Base-by-base conservation (phyloP, 2,329 filamentous ascomycete genomes). In the Calycina herbarum region DNA sequence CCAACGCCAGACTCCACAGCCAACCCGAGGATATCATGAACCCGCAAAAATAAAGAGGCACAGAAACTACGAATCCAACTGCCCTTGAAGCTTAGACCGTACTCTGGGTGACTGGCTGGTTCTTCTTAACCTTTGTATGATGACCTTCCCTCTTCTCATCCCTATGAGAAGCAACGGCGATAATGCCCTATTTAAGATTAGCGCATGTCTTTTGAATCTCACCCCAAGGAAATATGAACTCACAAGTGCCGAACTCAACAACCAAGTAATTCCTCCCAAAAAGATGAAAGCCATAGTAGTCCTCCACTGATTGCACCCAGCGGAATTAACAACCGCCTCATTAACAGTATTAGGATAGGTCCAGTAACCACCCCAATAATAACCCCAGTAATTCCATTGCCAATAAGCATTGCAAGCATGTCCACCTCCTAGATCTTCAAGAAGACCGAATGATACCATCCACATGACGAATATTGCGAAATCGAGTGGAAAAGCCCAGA, bases 321-420 rank as follows among this genome's bases (percentile, higher is more conserved):
- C 48, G 0, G 57, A 48, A 8, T 58, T 58, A n/a, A 56, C 45
- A 13, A 61, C 17, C 10, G 62, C 20, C 11, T 11, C 17, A 10
- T 42, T 57, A n/a, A 31, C 45, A 7, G 5, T 40, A 6, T 24
- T 8, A 2, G 62, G 62, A 33, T 45, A 42, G 13, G 8, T 51
- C 20, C 27, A 61, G 17, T 57, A 64, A 17, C 57, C 11, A 13
- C 63, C 58, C 63, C 63, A 64, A 24, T 57, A 64, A 13, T 61
- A 64, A 6, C 45, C 58, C 63, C 58, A 61, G 13, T 61, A 57
- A 13, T 57, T 64, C 31, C 29, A 61, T 6, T 38, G 27, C 63
- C 63, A 64, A 35, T 61, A 61, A 4, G 58, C 33, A 6, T 24
- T 38, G 15, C 63, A 64, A 10, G 29, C 20, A 17, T 62, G 29